Conservation (phyloP, 2,329 filamentous ascomycete genomes). For the Fusarium algeriense region DNA sequence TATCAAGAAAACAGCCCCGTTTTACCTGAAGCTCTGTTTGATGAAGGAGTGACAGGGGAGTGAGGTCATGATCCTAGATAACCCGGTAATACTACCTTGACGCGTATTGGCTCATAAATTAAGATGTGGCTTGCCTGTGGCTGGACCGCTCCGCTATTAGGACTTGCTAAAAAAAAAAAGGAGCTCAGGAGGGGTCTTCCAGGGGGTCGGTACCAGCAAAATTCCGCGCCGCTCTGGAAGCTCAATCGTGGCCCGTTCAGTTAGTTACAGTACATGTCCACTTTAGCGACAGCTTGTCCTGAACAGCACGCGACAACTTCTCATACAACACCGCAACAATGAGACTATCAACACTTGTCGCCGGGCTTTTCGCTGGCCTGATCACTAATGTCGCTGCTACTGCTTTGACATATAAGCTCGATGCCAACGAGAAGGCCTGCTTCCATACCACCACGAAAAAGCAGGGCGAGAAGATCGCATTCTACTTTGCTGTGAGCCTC, state of each 20-base stretch:
- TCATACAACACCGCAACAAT: constrained; percentile 59
- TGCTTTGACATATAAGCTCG: constrained; percentile 92
- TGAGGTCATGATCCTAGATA: constrained; percentile 38
- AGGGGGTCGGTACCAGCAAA: constrained; percentile 41
- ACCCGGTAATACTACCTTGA: constrained; percentile 22
- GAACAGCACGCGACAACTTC: constrained; percentile 49
- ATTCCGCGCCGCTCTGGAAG: constrained; percentile 44
- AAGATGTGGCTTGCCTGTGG: constrained; percentile 40
- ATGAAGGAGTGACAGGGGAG: constrained; percentile 36
- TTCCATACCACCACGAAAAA: constrained; percentile 88
- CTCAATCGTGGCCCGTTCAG: constrained; percentile 49
- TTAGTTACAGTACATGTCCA: constrained; percentile 38
- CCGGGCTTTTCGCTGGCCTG: constrained; percentile 78
- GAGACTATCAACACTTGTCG: constrained; percentile 72
- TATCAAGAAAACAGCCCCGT: constrained; percentile 26
- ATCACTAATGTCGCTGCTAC: constrained; percentile 82
- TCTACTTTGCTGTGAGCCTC: constrained; percentile 92
- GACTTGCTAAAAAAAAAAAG: constrained; percentile 5
- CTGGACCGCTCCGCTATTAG: constrained; percentile 6
- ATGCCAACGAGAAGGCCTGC: constrained; percentile 93
- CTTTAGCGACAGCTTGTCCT: constrained; percentile 50
- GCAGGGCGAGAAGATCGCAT: constrained; percentile 89
- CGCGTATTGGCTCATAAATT: constrained; percentile 33
- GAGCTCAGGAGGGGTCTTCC: constrained; percentile 33
- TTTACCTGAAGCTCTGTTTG: constrained; percentile 25